Evolutionary conservation across 176 grass and related monocot genomes (phyloP), one percentile per base, ranked within the genome.

Genomic region (Aegilops sharonensis): DNA sequence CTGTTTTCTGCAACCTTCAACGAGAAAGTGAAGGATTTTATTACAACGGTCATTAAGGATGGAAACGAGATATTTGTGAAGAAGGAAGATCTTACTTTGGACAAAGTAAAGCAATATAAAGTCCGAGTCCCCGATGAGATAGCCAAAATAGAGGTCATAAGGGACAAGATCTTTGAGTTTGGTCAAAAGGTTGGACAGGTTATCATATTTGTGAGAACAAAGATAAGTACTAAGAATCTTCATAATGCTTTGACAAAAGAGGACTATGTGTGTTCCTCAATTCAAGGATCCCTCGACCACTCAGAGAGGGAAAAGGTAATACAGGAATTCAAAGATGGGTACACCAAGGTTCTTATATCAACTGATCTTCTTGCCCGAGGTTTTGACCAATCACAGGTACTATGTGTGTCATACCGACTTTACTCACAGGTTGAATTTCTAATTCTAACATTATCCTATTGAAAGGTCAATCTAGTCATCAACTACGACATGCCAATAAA

Each of bases 381-480:
- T 91, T 98, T 98, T 71, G 95, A 95, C 85, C 95, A 95, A 95
- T 86, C 91, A 76, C 95, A 95, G 95, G 95, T 98, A 94, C 68
- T 86, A 30, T 60, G 80, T 78, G 29, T 48, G 17, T 80, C 9
- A 30, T 15, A 54, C 12, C 69, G 23, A 12, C 1, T 87, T 86
- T 52, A 11, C 36, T 68, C 23, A 66, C 39, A 23, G 2, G 17
- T 75, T 42, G 15, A 30, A 18, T 78, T 64, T 34, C 31, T 15
- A 60, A 34, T 56, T 32, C 75, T 85, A 71, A 76, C 5, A 1
- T 68, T 87, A 8, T 67, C 61, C 23, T 74, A 66, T 66, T 78
- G 11, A 52, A 86, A 95, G 95, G 95, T 98, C 84, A 98, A 98
- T 54, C 88, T 98, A 59, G 95, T 98, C 37, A 98, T 95, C 81